A percentile compares a stretch with the other conserved stretches of the same genome.
These are phyloP conservation scores for Teunomyces barrocoloradensis DNA, from an alignment of 805 yeast genomes.

Conservation along the genomic window DNA sequence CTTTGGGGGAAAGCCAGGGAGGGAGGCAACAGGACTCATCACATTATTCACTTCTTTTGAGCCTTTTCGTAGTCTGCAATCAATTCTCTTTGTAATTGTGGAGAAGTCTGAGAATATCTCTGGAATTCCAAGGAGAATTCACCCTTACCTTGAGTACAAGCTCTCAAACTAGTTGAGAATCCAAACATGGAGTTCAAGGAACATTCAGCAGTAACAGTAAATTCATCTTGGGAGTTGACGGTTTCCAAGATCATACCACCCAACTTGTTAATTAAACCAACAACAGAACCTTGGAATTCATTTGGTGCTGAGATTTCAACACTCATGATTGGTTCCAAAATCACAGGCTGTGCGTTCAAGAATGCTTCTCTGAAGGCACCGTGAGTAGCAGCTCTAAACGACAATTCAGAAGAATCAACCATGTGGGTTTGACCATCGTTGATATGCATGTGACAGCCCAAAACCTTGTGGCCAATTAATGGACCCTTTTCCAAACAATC, in stretches of 20 bases:
- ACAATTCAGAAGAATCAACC: constrained; percentile 94
- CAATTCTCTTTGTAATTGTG: constrained; percentile 86
- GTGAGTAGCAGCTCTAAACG: constrained; percentile 89
- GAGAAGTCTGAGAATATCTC: constrained; percentile 86
- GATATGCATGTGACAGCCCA: constrained; percentile 89
- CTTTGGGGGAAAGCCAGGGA: background rate
- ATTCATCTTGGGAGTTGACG: constrained; percentile 91
- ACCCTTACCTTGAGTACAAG: constrained; percentile 98
- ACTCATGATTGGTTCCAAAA: constrained; percentile 94
- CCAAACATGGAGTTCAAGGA: constrained; percentile 97
- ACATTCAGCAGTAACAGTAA: constrained; percentile 90
- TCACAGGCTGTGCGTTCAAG: constrained; percentile 76
- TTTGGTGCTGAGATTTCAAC: constrained; percentile 91
- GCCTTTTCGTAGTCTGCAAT: constrained; percentile 67
- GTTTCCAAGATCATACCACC: constrained; percentile 93
- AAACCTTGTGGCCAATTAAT: constrained; percentile 86
- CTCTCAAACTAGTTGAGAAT: constrained; percentile 91
- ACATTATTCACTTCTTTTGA: constrained; percentile 12
- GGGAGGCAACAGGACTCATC: background rate
- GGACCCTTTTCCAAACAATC: constrained; percentile 97
- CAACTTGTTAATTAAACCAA: constrained; percentile 87
- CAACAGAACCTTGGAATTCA: constrained; percentile 93
- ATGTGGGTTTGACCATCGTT: constrained; percentile 97
- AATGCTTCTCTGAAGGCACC: constrained; percentile 93
- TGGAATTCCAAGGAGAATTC: constrained; percentile 95